Base-by-base conservation (phyloP, 495 filamentous ascomycete species). In the Penicillium riverlandense region DNA sequence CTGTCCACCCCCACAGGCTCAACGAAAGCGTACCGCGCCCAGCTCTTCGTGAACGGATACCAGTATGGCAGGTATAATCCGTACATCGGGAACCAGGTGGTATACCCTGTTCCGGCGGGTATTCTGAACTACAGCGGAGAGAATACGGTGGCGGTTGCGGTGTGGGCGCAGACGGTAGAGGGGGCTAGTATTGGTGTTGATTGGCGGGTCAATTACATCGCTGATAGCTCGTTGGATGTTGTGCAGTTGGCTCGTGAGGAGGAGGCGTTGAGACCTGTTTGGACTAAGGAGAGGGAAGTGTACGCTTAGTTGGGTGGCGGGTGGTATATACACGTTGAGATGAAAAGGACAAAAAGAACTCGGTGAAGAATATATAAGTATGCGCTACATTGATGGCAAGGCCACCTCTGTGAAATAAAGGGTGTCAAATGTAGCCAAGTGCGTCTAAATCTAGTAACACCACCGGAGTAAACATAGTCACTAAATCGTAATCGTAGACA, bases 61-160 rank as follows among this genome's bases (percentile, higher is more conserved):
- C 73, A 77, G 51, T 74, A 70, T 37, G 73, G 71, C 15, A 68
- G 74, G 35, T 78, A 57, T 40, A 53, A 74, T 11, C 66, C 73
- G 4, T 61, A 74, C 45, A 69, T 76, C 35, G 74, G 73, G 0
- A 73, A 74, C 11, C 72, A 77, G 59, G 68, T 74, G 1, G 62
- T 57, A 15, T 78, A 69, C 49, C 72, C 72, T 6, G 58, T 76
- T 48, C 74, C 73, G 0, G 65, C 64, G 2, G 73, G 74, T 1
- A 57, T 78, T 11, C 38, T 78, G 40, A 67, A 76, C 37, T 72
- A 66, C 41, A 54, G 29, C 8, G 72, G 72, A 0, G 47, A 63
- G 38, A 76, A 77, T 47, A 71, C 67, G 6, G 40, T 77, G 28
- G 65, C 52, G 1, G 41, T 76, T n/a, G 68, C 65, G 42, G 47